Percentiles rank a stretch among this genome's conserved stretches.
Evolutionary conservation across 129 eudicot genomes (phyloP).

Genomic region (Calendula officinalis): DNA sequence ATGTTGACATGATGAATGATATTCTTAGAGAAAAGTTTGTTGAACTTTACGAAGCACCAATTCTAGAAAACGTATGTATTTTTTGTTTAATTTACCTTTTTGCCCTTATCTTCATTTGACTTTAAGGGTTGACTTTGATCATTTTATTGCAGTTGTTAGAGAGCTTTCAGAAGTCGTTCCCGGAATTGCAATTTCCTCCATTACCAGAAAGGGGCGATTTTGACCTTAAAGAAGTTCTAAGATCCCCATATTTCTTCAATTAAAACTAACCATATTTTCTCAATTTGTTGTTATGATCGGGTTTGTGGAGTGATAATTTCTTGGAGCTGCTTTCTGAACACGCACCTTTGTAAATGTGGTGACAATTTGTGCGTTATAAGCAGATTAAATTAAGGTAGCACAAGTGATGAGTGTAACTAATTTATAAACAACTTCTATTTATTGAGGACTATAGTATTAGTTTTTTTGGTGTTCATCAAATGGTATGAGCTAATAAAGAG

Average conservation of each 20-base stretch:
- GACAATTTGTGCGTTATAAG: slow-evolving; percentile 22
- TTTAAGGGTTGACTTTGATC: not conserved
- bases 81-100: not conserved
- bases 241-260: slow-evolving; percentile 90
- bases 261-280: slow-evolving; percentile 35
- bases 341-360: slow-evolving; percentile 34
- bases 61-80: slow-evolving; percentile 77
- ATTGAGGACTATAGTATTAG: slow-evolving; percentile 18
- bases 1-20: slow-evolving; percentile 81
- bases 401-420: slow-evolving; percentile 17
- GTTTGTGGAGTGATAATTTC: slow-evolving; percentile 8
- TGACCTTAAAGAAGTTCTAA: slow-evolving; percentile 80
- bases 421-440: slow-evolving; percentile 12
- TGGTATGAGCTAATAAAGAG: slow-evolving; percentile 31
- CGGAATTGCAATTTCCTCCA: slow-evolving; percentile 72
- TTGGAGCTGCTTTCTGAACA: slow-evolving; percentile 1
- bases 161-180: slow-evolving; percentile 70
- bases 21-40: slow-evolving; percentile 93
- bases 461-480: slow-evolving; percentile 17
- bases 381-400: slow-evolving; percentile 2
- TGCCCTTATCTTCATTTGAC: not conserved
- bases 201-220: slow-evolving; percentile 97
- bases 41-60: slow-evolving; percentile 89
- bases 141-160: slow-evolving; percentile 57
- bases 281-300: slow-evolving; percentile 21